Conservation (phyloP, 139 green algal genomes). For the Asterochloris erici region DNA sequence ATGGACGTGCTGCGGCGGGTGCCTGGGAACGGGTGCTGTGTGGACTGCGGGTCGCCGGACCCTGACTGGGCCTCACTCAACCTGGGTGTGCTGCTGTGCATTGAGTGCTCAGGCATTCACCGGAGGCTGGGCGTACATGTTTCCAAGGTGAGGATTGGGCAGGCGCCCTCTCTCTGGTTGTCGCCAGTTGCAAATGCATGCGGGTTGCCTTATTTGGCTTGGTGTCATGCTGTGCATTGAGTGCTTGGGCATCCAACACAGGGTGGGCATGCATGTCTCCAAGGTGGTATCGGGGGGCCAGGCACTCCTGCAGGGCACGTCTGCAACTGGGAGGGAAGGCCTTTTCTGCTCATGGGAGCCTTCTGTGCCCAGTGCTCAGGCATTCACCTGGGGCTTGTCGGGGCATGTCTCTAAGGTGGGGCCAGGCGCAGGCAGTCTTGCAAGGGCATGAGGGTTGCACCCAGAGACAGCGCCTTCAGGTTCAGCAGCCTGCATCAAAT, state of each 20-base stretch:
- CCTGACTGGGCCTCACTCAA: slow-evolving; percentile 92
- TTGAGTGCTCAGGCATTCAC: slow-evolving; percentile 88
- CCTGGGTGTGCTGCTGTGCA: slow-evolving; percentile 86
- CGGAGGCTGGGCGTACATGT: slow-evolving; percentile 84
- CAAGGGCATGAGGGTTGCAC: too few species aligned
- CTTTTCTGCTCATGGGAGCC: too few species aligned
- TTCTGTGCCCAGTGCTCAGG: too few species aligned
- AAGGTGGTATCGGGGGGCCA: slow-evolving; percentile 37
- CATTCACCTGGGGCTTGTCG: too few species aligned
- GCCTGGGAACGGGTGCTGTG: slow-evolving; percentile 74
- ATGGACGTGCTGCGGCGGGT: slow-evolving; percentile 34
- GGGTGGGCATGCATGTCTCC: slow-evolving; percentile 80
- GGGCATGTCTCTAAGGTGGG: too few species aligned
- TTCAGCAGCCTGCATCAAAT: too few species aligned
- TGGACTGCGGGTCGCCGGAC: slow-evolving; percentile 74
- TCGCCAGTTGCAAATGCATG: too few species aligned
- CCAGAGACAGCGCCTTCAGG: too few species aligned
- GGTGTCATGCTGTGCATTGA: slow-evolving; percentile 73
- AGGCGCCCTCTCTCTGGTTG: too few species aligned
- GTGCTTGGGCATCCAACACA: slow-evolving; percentile 82
- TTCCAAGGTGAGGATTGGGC: slow-evolving; percentile 46
- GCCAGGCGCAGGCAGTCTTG: too few species aligned
- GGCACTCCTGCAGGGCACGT: too few species aligned
- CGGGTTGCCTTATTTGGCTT: slow-evolving; percentile 81
- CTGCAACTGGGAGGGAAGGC: too few species aligned